Evolutionary conservation across 768 basidiomycete species (phyloP).

Genomic region (Russula abietina): DNA sequence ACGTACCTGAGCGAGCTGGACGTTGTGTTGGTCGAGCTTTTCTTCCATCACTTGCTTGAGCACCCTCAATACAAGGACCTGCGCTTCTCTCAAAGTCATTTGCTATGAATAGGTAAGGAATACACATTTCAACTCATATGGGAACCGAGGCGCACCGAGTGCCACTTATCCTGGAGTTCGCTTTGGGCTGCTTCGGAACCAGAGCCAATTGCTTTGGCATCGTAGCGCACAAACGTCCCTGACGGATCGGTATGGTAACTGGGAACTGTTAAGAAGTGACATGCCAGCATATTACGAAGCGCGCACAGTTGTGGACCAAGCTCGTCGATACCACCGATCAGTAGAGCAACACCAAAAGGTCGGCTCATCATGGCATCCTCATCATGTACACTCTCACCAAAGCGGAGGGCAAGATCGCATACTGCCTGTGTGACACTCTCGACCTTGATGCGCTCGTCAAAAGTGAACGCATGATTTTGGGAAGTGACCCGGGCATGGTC

Average conservation of each 20-base stretch:
- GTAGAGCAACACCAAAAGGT: slow-evolving; percentile 94
- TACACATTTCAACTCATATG: background rate
- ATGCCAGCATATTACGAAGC: background rate
- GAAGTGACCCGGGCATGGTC: slow-evolving; percentile 98
- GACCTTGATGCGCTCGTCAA: slow-evolving; percentile 94
- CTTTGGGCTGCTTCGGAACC: slow-evolving; percentile 97
- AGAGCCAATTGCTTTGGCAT: slow-evolving; percentile 97
- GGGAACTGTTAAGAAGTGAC: background rate
- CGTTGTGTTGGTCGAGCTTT: slow-evolving; percentile 97
- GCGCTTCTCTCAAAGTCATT: slow-evolving; percentile 88
- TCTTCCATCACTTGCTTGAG: slow-evolving; percentile 99
- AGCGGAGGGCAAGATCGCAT: slow-evolving; percentile 92
- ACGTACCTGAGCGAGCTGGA: slow-evolving; percentile 87
- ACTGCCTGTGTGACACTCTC: slow-evolving; percentile 98
- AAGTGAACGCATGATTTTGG: slow-evolving; percentile 93
- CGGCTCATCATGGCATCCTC: slow-evolving; percentile 99
- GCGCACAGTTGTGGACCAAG: slow-evolving; percentile 90
- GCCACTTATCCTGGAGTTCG: slow-evolving; percentile 95
- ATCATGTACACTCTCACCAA: slow-evolving; percentile 98
- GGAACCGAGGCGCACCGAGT: slow-evolving; percentile 54
- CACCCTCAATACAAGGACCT: slow-evolving; percentile 77
- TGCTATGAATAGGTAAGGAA: slow-evolving; percentile 47
- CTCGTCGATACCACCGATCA: slow-evolving; percentile 98
- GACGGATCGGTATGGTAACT: slow-evolving; percentile 99
- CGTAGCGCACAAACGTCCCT: slow-evolving; percentile 93